Evolutionary conservation across 441 rosid genomes (phyloP).

Genomic region (Bruguiera hainesii): DNA sequence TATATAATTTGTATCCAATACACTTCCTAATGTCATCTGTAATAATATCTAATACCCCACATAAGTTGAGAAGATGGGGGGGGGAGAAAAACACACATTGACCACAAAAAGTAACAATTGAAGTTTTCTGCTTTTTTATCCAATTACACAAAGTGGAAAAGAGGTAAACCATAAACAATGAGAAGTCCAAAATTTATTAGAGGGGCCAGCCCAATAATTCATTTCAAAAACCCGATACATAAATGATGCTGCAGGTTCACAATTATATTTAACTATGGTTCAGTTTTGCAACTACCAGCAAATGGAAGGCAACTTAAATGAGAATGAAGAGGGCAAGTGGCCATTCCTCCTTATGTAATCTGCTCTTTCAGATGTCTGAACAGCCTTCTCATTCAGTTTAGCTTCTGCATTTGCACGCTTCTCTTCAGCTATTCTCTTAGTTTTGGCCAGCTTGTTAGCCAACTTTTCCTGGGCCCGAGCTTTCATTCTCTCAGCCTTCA

Average conservation of each 20-base stretch:
- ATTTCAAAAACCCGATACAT: conserved; percentile 13
- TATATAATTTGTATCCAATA: too few relatives aligned
- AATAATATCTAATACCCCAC: too few relatives aligned
- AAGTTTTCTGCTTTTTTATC: too few relatives aligned
- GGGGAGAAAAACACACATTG: too few relatives aligned
- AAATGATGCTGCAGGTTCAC: conserved; percentile 12
- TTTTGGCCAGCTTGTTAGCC: conserved; percentile 62
- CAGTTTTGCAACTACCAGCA: conserved; percentile 55
- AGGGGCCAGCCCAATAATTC: conserved; percentile 7
- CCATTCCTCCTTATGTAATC: conserved; percentile 89
- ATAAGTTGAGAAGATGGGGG: too few relatives aligned
- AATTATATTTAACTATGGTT: conserved; percentile 14
- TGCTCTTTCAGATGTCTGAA: conserved; percentile 67
- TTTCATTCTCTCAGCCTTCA: conserved; percentile 75
- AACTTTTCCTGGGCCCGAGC: conserved; percentile 75
- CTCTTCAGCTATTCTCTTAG: conserved; percentile 76
- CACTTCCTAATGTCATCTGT: too few relatives aligned
- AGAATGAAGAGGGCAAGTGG: conserved; percentile 69
- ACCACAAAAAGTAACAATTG: too few relatives aligned
- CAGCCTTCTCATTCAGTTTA: conserved; percentile 62
- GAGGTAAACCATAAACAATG: not conserved
- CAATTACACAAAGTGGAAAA: too few relatives aligned
- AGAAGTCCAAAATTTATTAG: conserved; percentile 4
- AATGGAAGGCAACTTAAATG: conserved; percentile 72
- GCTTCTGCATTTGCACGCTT: conserved; percentile 85